Base-by-base conservation (phyloP, 2,329 filamentous ascomycete species). In the Cercospora sojina region DNA sequence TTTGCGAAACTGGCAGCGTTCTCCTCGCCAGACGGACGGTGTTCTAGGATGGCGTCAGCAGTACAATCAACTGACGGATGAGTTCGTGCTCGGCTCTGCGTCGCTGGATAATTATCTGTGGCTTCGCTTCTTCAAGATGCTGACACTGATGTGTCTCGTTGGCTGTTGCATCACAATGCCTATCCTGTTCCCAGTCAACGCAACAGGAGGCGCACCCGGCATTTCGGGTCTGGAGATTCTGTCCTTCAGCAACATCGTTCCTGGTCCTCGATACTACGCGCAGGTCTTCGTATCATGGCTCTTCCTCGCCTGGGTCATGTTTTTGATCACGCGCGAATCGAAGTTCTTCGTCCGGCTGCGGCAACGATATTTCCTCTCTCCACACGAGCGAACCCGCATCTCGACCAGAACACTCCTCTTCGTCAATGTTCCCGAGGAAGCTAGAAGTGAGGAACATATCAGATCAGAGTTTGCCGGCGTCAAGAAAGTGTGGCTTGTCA, bases 41-140 rank as follows among this genome's bases (percentile, higher is more conserved):
- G 77, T 84, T 65, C 75, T 87, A 58, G 83, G 84, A 69, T 87
- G 85, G 84, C 79, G 84, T 59, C 77, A 75, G 8, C 67, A 72
- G 27, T 72, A 64, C 58, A 53, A 18, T 12, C 13, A 67, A 60
- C 56, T 73, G 18, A 64, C 59, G 12, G 81, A 83, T 69, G 76
- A 78, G 49, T 80, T 78, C 67, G 79, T 83, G 41, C 76, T 83
- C 31, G 78, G 79, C 56, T 79, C 81, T 70, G 76, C 80, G 57
- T 81, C 80, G 23, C 77, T 83, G 53, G 81, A 83, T 69, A 81
- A 79, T 66, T 83, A 82, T 66, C 75, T 83, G 7, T 83, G 81
- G 67, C 78, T 83, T 29, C 79, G 81, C 49, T 81, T 79, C 71
- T 81, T 83, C 75, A 81, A 80, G 72, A 74, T 83, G 67, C 72